phyloP scores from a whole-genome alignment of 2,329 filamentous ascomycete species.

The Lojkania enalia region DNA sequence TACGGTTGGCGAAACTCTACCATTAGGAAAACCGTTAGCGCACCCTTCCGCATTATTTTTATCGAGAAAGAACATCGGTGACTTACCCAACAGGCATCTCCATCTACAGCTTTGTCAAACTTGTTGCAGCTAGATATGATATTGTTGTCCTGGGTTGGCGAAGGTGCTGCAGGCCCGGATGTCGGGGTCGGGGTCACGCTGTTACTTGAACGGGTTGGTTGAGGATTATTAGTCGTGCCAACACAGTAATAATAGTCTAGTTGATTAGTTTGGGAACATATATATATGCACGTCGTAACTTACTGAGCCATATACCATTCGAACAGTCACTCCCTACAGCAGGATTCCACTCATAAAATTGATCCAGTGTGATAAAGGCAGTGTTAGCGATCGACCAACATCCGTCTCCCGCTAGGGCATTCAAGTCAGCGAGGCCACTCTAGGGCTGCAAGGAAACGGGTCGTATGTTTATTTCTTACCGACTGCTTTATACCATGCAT shows the following conservation, averaged over 20 bases:
- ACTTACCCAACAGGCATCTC: background rate
- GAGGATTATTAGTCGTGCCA: background rate
- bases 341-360: slow-evolving; percentile 8
- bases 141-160: background rate
- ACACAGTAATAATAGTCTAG: background rate
- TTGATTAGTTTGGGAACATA: background rate
- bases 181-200: background rate
- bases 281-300: background rate
- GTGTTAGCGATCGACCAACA: slow-evolving; percentile 3
- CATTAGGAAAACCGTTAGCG: background rate
- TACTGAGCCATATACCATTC: background rate
- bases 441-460: too few species aligned
- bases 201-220: background rate
- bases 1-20: background rate
- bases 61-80: background rate
- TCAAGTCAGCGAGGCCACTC: too few species aligned
- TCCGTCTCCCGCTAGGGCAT: slow-evolving; percentile 4
- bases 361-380: slow-evolving; percentile 1
- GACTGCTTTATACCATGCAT: slow-evolving; percentile 3
- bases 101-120: background rate
- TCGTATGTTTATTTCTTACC: too few species aligned
- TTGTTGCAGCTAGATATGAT: background rate
- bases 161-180: background rate
- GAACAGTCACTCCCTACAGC: slow-evolving; percentile 3
- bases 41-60: background rate